Evolutionary conservation across 768 basidiomycete genomes (phyloP).

Genomic region (Lyophyllum semitale): DNA sequence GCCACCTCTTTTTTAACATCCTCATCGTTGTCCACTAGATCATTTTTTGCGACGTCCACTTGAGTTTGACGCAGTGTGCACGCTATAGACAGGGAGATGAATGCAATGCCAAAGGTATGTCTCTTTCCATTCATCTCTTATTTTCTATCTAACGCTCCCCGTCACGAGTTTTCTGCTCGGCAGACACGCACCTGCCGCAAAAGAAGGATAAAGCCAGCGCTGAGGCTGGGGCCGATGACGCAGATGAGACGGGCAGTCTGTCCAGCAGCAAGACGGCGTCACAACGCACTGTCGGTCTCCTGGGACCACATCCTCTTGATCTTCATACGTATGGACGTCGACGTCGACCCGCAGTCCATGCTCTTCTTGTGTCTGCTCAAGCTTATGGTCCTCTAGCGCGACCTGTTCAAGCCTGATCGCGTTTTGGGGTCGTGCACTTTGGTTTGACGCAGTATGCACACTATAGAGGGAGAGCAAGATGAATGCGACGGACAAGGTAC

Average conservation of each 20-base stretch:
- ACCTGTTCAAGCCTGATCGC: constrained; percentile 52
- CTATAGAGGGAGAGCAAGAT: constrained; percentile 72
- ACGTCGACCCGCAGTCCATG: constrained; percentile 45
- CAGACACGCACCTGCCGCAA: too few species aligned
- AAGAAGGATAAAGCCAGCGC: constrained; percentile 13
- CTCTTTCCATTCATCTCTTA: too few species aligned
- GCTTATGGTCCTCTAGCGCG: constrained; percentile 63
- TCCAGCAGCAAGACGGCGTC: constrained; percentile 4
- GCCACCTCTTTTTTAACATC: constrained; percentile 61
- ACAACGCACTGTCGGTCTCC: constrained; percentile 48
- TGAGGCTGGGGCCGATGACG: constrained; percentile 8
- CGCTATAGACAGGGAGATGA: too few species aligned
- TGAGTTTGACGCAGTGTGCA: too few species aligned
- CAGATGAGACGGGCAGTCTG: too few species aligned
- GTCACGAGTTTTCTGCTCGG: too few species aligned
- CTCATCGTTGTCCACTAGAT: constrained; percentile 68
- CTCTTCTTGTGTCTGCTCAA: constrained; percentile 65
- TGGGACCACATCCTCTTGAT: constrained; percentile 64
- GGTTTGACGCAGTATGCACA: constrained; percentile 77
- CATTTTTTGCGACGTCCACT: constrained; percentile 52
- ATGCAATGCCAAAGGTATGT: too few species aligned
- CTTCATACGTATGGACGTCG: constrained; percentile 60
- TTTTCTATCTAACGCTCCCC: too few species aligned
- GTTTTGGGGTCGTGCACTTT: constrained; percentile 65
- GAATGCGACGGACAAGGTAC: constrained; percentile 75